Evolutionary conservation across 768 basidiomycete genomes (phyloP).

Genomic region (Candolleomyces efflorescens): DNA sequence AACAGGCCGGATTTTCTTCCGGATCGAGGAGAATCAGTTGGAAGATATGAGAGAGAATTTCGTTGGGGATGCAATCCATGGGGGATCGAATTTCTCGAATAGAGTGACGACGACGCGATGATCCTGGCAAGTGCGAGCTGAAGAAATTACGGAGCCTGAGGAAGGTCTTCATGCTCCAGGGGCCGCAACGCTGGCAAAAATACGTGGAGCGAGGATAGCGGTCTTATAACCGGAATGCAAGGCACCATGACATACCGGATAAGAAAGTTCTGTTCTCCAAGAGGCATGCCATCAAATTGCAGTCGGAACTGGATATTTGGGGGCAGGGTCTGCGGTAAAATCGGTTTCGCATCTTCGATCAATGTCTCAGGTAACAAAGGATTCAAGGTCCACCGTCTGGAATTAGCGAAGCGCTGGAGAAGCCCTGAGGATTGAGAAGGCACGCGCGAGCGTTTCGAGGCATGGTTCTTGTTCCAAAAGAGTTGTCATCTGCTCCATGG

Average conservation of each 20-base stretch:
- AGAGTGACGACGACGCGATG: conserved; percentile 1
- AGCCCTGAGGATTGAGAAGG: neutral
- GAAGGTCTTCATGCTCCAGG: conserved; percentile 4
- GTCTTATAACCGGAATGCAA: conserved; percentile 1
- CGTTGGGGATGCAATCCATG: conserved; percentile 27
- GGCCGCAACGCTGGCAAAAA: neutral
- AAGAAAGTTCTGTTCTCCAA: neutral
- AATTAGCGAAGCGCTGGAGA: neutral
- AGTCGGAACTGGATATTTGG: neutral
- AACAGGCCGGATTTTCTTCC: conserved; percentile 9
- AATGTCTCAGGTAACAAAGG: conserved; percentile 11
- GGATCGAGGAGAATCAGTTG: conserved; percentile 16
- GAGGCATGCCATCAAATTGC: neutral
- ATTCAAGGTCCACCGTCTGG: neutral
- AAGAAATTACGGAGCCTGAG: conserved; percentile 7
- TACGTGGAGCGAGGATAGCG: neutral
- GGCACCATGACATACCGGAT: neutral
- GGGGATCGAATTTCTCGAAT: neutral
- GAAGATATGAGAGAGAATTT: conserved; percentile 34
- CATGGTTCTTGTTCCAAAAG: neutral
- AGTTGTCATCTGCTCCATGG: neutral
- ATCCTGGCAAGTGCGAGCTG: neutral
- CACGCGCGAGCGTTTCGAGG: neutral
- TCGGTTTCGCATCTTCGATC: conserved; percentile 3
- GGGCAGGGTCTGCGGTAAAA: neutral